These are phyloP conservation scores for Cystoisospora suis DNA, from an alignment of 169 alveolate genomes.

Conservation along the genomic window DNA sequence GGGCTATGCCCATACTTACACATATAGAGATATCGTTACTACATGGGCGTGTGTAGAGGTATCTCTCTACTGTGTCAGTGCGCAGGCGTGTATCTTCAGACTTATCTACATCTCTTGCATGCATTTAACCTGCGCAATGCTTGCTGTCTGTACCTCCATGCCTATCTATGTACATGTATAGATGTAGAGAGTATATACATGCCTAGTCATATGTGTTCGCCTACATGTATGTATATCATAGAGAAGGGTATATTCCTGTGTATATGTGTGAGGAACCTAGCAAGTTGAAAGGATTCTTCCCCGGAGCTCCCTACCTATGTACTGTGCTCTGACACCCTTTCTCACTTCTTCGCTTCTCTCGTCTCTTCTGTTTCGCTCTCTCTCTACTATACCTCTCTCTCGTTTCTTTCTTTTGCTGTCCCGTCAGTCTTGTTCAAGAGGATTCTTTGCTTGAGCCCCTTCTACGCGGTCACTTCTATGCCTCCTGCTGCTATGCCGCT, in stretches of 20 bases:
- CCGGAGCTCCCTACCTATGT: no score
- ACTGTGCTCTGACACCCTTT: no score
- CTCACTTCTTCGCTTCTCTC: background rate
- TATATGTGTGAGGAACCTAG: no score
- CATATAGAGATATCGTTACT: no score
- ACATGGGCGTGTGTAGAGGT: no score
- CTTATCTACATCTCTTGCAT: no score
- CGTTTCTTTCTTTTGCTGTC: background rate
- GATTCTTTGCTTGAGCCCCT: background rate
- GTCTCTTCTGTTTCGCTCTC: background rate
- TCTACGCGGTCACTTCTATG: background rate
- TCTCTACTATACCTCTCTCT: background rate
- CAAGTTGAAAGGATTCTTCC: no score
- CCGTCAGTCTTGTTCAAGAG: background rate
- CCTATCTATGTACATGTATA: background rate
- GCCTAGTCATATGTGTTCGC: background rate
- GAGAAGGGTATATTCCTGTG: background rate
- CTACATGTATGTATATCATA: background rate
- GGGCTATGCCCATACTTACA: no score
- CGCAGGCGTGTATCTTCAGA: no score
- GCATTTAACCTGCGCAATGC: no score
- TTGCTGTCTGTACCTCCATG: background rate
- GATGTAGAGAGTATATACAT: background rate
- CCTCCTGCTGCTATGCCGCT: slow-evolving; percentile 31
- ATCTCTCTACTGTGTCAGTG: no score